These are phyloP conservation scores for Diaporthe sp. DNA, from an alignment of 2,329 filamentous ascomycete species.

Conservation along the genomic window DNA sequence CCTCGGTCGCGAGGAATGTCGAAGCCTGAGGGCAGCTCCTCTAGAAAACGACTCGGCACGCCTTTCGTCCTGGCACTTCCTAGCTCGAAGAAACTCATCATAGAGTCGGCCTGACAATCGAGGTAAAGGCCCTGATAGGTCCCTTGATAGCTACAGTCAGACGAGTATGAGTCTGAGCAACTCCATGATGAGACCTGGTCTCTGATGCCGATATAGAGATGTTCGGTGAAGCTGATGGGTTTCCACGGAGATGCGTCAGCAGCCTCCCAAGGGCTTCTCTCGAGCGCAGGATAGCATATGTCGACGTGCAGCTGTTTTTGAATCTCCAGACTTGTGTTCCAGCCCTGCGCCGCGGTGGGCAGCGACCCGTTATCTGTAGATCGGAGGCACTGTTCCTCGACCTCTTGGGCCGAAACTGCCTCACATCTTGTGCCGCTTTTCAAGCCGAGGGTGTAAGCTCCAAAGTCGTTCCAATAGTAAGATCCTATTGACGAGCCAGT, in stretches of 20 bases:
- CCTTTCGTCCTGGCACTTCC: conserved; percentile 11
- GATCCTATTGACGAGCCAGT: conserved; percentile 14
- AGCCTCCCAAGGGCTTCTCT: conserved; percentile 4
- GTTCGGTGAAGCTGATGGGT: conserved; percentile 31
- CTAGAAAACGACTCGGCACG: conserved; percentile 2
- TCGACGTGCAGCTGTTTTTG: neutral
- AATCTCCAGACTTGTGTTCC: conserved; percentile 11
- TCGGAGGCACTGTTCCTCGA: conserved; percentile 9
- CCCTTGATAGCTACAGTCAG: neutral
- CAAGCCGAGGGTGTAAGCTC: conserved; percentile 21
- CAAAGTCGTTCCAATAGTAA: neutral
- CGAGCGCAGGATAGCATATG: neutral
- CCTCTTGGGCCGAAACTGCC: neutral
- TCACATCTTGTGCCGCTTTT: conserved; percentile 23
- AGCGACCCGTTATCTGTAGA: neutral
- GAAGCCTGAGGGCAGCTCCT: conserved; percentile 13
- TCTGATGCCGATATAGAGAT: conserved; percentile 16
- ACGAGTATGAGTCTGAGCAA: neutral
- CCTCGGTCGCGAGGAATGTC: neutral
- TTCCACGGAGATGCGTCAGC: conserved; percentile 4
- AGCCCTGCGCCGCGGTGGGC: neutral
- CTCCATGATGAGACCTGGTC: neutral
- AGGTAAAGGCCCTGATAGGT: neutral
- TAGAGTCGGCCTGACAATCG: conserved; percentile 26
- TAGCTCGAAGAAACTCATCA: conserved; percentile 25